Evolutionary conservation across 1,284 basidiomycete genomes (phyloP), one percentile per base, ranked within the genome.

Genomic region (Moesziomyces parantarcticus): DNA sequence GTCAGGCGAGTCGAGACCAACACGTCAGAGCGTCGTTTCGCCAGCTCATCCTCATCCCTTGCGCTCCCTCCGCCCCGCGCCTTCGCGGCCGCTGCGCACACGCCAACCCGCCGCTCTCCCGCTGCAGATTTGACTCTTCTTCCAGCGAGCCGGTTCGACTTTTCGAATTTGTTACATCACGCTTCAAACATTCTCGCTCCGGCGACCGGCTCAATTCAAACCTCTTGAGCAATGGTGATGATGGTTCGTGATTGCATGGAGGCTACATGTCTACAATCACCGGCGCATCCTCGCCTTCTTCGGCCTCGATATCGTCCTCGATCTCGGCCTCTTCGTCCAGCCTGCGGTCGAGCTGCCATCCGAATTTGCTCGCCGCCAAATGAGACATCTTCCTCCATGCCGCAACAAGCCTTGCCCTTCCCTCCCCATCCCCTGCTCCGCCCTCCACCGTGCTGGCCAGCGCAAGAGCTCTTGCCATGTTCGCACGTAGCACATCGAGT

Each of bases 321-420:
- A 70, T 58, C 36, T 75, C 72, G 1, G 56, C 67, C 40, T 75
- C 67, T 29, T 75, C 72, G 39, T 75, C 72, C 7, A 75, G 42
- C 8, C 48, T 16, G 3, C 29, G 10, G 41, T 75, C 67, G 18
- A 75, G 59, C 5, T 70, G 32, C 72, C 67, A 71, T 3, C 56
- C 48, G 32, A 75, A 75, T 20, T 32, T 44, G 11, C 4, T 16
- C 7, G 36, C 9, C 0, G 61, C 50, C 26, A 45, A 25, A 25
- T 67, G 58, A 14, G 67, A 67, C 10, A 75, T 42, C 3, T 29
- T 42, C 32, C 67, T 46, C 72, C 72, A 75, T 3, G 72, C 63
- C 13, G 21, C 40, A 11, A 75, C 50, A 8, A 70, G 18, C 16
- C 36, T 21, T 41, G 61, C 53, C 6, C 34, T 39, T 2, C 46